Conservation (phyloP, 2,329 filamentous ascomycete genomes). For the Cordyceps tenuipes region DNA sequence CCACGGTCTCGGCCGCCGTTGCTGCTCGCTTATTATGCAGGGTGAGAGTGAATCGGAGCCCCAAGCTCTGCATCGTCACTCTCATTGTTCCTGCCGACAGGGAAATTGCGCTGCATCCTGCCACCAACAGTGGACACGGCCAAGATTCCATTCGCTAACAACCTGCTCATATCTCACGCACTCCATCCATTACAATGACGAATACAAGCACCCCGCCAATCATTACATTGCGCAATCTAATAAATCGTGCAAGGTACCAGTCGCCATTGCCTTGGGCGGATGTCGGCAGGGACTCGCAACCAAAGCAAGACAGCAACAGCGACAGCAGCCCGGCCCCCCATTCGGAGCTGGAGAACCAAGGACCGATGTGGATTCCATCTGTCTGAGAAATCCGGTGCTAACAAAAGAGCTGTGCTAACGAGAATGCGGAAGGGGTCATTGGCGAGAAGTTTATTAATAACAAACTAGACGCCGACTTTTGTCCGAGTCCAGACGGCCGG, state of each 20-base stretch:
- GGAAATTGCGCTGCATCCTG: not conserved
- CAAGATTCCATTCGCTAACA: not conserved
- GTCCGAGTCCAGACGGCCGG: not conserved
- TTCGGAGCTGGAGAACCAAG: not conserved
- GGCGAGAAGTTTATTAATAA: not conserved
- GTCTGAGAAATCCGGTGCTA: not conserved
- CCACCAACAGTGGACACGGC: not conserved
- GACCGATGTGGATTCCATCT: not conserved
- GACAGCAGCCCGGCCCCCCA: not conserved
- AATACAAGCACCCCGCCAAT: not conserved
- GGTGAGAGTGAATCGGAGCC: not conserved
- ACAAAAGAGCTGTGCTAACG: not conserved
- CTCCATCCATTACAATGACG: not conserved
- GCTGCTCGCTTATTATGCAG: not conserved
- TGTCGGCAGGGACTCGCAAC: not conserved
- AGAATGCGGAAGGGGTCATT: not conserved
- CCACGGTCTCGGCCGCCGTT: not conserved
- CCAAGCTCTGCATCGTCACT: too few relatives aligned
- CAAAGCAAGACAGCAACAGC: not conserved
- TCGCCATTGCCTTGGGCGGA: not conserved
- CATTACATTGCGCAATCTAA: not conserved
- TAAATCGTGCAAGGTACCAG: not conserved
- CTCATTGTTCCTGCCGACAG: not conserved
- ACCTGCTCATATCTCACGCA: too few relatives aligned
- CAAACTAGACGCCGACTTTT: conserved; percentile 8